phyloP scores from a whole-genome alignment of 805 yeast genomes.

The Schwanniomyces yamadae region DNA sequence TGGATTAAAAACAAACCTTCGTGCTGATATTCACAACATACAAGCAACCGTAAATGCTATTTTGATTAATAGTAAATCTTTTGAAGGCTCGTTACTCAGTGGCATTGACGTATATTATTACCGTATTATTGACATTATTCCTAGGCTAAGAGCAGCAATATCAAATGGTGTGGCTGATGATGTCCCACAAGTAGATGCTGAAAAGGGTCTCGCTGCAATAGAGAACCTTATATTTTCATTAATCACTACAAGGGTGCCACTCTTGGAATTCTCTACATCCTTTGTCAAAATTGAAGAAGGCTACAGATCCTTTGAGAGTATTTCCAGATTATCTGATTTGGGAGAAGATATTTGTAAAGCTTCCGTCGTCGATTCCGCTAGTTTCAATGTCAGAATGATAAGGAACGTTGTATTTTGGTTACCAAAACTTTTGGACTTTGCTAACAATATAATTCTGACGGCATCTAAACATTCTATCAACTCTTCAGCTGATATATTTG shows the following conservation, averaged over 20 bases:
- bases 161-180: slow-evolving; percentile 59
- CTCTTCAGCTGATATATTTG: slow-evolving; percentile 13
- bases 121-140: slow-evolving; percentile 74
- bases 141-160: slow-evolving; percentile 69
- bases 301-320: slow-evolving; percentile 13
- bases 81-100: slow-evolving; percentile 35
- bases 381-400: slow-evolving; percentile 16
- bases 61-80: slow-evolving; percentile 52
- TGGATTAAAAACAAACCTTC: slow-evolving; percentile 70
- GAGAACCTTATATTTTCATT: slow-evolving; percentile 69
- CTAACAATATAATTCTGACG: slow-evolving; percentile 17
- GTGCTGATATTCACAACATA: slow-evolving; percentile 60
- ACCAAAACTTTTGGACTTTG: slow-evolving; percentile 38
- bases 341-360: slow-evolving; percentile 13
- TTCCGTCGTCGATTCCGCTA: slow-evolving; percentile 16
- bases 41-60: slow-evolving; percentile 65
- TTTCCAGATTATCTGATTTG: slow-evolving; percentile 12
- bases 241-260: slow-evolving; percentile 51
- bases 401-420: slow-evolving; percentile 23
- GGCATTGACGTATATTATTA: slow-evolving; percentile 55
- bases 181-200: slow-evolving; percentile 70
- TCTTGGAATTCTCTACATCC: slow-evolving; percentile 31
- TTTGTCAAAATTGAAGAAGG: slow-evolving; percentile 13
- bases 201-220: slow-evolving; percentile 70
- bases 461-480: slow-evolving; percentile 9